Conservation (phyloP, 345 rosid species). For the Trapa bicornis region DNA sequence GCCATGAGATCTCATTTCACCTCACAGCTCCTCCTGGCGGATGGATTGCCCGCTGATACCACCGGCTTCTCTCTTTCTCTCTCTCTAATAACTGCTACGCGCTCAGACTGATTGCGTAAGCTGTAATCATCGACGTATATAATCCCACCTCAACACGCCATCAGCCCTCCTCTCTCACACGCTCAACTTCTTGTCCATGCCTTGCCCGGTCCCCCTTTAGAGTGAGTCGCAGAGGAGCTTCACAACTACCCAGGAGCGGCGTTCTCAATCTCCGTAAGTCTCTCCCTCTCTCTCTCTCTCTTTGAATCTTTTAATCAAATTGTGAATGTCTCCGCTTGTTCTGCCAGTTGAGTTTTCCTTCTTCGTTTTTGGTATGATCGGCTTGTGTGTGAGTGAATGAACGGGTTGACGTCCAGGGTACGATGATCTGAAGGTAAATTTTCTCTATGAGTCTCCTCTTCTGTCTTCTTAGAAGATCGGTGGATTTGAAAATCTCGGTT, state of each 20-base stretch:
- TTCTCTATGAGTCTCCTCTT: not conserved
- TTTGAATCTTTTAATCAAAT: not conserved
- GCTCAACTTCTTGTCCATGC: not conserved
- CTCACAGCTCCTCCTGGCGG: too few species aligned
- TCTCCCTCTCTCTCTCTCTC: not conserved
- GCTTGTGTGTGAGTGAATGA: not conserved
- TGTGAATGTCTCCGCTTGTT: not conserved
- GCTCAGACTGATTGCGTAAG: not conserved
- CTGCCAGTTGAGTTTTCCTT: too few species aligned
- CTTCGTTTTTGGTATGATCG: too few species aligned
- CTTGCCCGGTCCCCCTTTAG: not conserved
- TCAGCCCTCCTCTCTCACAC: too few species aligned
- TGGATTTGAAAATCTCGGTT: not conserved
- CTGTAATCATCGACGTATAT: not conserved
- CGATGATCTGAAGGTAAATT: not conserved
- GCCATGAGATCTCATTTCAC: too few species aligned
- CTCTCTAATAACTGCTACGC: not conserved
- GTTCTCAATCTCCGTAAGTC: not conserved
- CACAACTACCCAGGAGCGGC: conserved; percentile 1
- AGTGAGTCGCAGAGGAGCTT: not conserved
- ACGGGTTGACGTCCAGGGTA: not conserved
- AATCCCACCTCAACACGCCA: not conserved
- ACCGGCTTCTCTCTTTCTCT: too few species aligned
- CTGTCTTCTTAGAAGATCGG: not conserved
- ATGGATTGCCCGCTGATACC: too few species aligned